Percentiles rank a stretch among this genome's conserved stretches.
phyloP scores from a whole-genome alignment of 768 basidiomycete genomes.

The Polyporus arcularius region DNA sequence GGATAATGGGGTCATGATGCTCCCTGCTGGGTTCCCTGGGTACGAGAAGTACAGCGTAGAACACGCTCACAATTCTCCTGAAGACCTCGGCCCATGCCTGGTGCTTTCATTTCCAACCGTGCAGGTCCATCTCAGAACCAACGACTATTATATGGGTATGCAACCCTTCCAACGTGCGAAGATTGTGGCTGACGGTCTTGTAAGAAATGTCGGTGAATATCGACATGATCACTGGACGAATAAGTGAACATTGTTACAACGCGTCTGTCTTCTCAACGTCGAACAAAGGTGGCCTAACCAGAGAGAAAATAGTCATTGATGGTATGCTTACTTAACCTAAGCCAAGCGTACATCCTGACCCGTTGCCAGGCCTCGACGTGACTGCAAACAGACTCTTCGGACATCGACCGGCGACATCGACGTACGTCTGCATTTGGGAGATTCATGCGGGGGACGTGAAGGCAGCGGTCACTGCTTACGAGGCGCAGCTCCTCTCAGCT shows the following conservation, averaged over 20 bases:
- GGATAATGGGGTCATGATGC: slow-evolving; percentile 51
- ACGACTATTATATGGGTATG: slow-evolving; percentile 89
- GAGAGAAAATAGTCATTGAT: slow-evolving; percentile 50
- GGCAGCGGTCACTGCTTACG: slow-evolving; percentile 52
- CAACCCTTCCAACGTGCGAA: neutral
- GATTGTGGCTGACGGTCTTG: neutral
- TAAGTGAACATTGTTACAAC: slow-evolving; percentile 50
- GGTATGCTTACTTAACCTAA: slow-evolving; percentile 28
- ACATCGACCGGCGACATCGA: slow-evolving; percentile 76
- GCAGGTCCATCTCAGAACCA: slow-evolving; percentile 74
- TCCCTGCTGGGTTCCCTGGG: slow-evolving; percentile 71
- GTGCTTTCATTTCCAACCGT: slow-evolving; percentile 64
- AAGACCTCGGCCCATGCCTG: slow-evolving; percentile 54
- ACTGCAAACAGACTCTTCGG: slow-evolving; percentile 88
- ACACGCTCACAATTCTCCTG: slow-evolving; percentile 28
- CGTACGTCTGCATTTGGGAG: slow-evolving; percentile 95
- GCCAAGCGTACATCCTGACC: neutral
- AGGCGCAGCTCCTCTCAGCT: slow-evolving; percentile 52
- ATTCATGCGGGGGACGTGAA: slow-evolving; percentile 69
- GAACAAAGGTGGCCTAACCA: slow-evolving; percentile 10
- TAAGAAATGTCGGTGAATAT: slow-evolving; percentile 81
- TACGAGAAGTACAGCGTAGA: slow-evolving; percentile 43
- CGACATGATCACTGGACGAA: slow-evolving; percentile 55
- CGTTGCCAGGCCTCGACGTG: slow-evolving; percentile 65
- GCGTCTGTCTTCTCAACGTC: slow-evolving; percentile 34